phyloP scores from a whole-genome alignment of 257 asterid genomes.

The Jaltomata sinuosa region DNA sequence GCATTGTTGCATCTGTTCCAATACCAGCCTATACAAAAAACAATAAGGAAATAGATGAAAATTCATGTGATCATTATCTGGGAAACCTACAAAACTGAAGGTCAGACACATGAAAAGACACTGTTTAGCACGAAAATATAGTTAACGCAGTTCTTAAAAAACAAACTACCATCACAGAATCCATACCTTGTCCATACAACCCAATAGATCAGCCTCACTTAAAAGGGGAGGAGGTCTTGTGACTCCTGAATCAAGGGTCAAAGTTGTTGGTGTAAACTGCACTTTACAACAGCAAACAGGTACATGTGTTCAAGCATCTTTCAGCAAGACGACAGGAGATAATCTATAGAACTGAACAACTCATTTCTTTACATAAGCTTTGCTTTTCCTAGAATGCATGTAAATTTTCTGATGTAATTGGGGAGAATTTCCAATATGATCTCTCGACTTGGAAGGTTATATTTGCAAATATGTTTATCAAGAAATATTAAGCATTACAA shows the following conservation, averaged over 20 bases:
- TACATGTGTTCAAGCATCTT: background rate
- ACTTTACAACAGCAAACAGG: background rate
- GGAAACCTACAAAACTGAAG: background rate
- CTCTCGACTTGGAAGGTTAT: background rate
- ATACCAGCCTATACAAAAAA: conserved; percentile 58
- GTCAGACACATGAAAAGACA: background rate
- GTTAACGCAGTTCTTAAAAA: background rate
- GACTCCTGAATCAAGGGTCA: conserved; percentile 94
- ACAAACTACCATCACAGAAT: background rate
- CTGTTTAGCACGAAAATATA: background rate
- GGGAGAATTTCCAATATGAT: background rate
- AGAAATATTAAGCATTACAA: background rate
- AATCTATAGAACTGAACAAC: background rate
- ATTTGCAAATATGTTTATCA: background rate
- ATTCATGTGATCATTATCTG: background rate
- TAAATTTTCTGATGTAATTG: background rate
- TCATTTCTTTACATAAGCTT: background rate
- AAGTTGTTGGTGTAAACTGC: conserved; percentile 78
- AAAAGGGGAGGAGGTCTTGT: conserved; percentile 95
- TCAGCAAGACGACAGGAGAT: background rate
- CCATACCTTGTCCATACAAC: conserved; percentile 93
- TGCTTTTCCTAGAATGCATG: background rate
- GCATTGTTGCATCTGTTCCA: conserved; percentile 99
- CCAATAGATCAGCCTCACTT: conserved; percentile 92
- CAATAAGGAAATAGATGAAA: background rate